Evolutionary conservation across 202 grass and related monocot species (phyloP), one percentile per base, ranked within the genome.

Genomic region (Eragrostis tef): DNA sequence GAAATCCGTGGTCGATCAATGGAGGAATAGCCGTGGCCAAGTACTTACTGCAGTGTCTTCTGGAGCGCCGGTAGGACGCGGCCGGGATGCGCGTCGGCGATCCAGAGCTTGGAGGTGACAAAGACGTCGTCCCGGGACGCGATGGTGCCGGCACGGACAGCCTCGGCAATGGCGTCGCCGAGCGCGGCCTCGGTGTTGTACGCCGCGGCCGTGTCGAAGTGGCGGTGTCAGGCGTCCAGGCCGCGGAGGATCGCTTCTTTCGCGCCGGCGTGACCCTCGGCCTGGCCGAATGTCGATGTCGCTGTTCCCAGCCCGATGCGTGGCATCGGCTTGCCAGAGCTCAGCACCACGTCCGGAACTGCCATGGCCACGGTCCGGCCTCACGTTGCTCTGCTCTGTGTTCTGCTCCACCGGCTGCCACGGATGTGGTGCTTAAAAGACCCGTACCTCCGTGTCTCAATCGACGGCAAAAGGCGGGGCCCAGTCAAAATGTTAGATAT

Each of bases 61-160:
- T 24, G 14, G 20, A 83, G 60, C 12, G 83, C 88, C 19, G 83
- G 79, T 31, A 86, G 15, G 19, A 90, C 83, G 10, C 63, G 83
- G 24, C 67, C 81, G 0, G 71, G 53, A 15, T 89, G 80, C 8
- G 59, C 44, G 46, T 89, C 70, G 47, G 42, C 39, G 44, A 74
- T 65, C 90, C 90, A 92, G 43, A 92, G 62, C 87, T 92, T 92
- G 49, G 90, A 87, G 20, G 90, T 92, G 74, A 92, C 14, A 80
- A 85, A 92, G 8, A 92, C 9, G 11, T 87, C 87, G 20, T 47
- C 75, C 0, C 90, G 87, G 17, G 90, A 87, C 0, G 41, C 16
- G 67, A 92, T 61, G 1, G 62, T 7, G 17, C 86, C 76, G 2
- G 22, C 27, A 0, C 22, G 50, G 0, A 81, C 60, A 48, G 90